Percentiles rank a stretch among this genome's conserved stretches.
Evolutionary conservation across 352 stramenopile species (phyloP).

Genomic region (Bremia lactucae): DNA sequence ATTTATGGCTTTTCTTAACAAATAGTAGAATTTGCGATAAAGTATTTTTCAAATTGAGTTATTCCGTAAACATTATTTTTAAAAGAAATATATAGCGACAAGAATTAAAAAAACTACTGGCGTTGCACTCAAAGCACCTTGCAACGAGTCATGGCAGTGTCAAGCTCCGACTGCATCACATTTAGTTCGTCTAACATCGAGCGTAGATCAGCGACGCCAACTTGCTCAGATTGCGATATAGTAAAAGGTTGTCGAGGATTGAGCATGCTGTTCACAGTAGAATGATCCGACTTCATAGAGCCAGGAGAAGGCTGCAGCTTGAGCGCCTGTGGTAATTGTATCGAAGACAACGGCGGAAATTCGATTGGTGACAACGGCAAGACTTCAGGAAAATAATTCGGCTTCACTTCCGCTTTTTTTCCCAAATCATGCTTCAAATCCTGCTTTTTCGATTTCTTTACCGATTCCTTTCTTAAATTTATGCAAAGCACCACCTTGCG

Average conservation of each 20-base stretch:
- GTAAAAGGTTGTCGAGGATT: constrained; percentile 16
- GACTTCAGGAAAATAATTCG: constrained; percentile 9
- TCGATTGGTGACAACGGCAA: constrained; percentile 8
- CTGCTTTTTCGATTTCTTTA: constrained; percentile 9
- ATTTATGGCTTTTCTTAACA: constrained; percentile 87
- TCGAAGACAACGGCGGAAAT: constrained; percentile 14
- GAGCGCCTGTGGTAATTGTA: constrained; percentile 5
- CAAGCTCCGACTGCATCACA: constrained; percentile 25
- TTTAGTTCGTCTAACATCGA: constrained; percentile 33
- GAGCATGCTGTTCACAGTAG: constrained; percentile 21
- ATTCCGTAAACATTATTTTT: too few relatives aligned
- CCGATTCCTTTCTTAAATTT: constrained; percentile 7
- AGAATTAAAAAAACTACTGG: too few relatives aligned
- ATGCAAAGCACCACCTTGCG: constrained; percentile 27
- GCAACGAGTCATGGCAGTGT: constrained; percentile 24
- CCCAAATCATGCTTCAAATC: constrained; percentile 10
- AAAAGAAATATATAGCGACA: too few relatives aligned
- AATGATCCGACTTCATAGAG: constrained; percentile 24
- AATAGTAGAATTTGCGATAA: constrained; percentile 39
- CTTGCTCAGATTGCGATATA: constrained; percentile 11
- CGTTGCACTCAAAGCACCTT: constrained; percentile 14
- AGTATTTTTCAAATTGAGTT: too few relatives aligned
- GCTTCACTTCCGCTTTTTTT: constrained; percentile 4
- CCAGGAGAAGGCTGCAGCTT: constrained; percentile 1
- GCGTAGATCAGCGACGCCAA: constrained; percentile 22